Conservation (phyloP, 352 stramenopile genomes). For the Phytophthora pini region DNA sequence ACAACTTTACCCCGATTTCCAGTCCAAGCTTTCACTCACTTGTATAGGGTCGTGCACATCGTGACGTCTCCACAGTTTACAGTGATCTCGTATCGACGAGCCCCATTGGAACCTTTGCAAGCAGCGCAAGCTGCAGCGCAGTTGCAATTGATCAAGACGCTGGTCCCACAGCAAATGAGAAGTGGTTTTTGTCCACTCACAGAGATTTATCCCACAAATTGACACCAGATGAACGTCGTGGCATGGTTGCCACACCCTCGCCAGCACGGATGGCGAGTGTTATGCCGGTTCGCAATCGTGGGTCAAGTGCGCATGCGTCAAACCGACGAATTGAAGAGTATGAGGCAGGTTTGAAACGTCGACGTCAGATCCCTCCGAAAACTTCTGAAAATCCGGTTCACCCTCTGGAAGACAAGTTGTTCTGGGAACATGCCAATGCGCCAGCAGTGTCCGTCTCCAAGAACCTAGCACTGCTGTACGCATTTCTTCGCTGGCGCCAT, state of each 20-base stretch:
- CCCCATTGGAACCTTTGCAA: conserved; percentile 39
- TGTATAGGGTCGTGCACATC: conserved; percentile 59
- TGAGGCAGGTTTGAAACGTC: conserved; percentile 16
- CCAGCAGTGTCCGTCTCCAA: conserved; percentile 52
- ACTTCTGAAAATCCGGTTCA: background rate
- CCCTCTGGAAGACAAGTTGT: conserved; percentile 53
- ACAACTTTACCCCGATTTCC: conserved; percentile 35
- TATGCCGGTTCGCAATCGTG: conserved; percentile 6
- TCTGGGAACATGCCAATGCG: conserved; percentile 59
- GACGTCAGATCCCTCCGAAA: background rate
- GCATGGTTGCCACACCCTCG: background rate
- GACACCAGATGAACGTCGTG: too few relatives aligned
- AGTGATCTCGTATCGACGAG: conserved; percentile 75
- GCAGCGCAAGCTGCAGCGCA: conserved; percentile 14
- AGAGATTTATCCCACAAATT: background rate
- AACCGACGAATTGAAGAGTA: conserved; percentile 1
- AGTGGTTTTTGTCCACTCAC: background rate
- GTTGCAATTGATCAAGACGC: conserved; percentile 2
- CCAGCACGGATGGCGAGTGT: conserved; percentile 8
- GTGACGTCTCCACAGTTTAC: conserved; percentile 70
- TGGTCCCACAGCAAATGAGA: conserved; percentile 7
- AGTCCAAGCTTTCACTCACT: conserved; percentile 25
- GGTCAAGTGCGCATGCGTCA: background rate
- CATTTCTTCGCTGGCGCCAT: conserved; percentile 56
- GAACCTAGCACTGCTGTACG: conserved; percentile 64